Evolutionary conservation across 2,329 filamentous ascomycete species (phyloP).

Genomic region (Colletotrichum somersetense): DNA sequence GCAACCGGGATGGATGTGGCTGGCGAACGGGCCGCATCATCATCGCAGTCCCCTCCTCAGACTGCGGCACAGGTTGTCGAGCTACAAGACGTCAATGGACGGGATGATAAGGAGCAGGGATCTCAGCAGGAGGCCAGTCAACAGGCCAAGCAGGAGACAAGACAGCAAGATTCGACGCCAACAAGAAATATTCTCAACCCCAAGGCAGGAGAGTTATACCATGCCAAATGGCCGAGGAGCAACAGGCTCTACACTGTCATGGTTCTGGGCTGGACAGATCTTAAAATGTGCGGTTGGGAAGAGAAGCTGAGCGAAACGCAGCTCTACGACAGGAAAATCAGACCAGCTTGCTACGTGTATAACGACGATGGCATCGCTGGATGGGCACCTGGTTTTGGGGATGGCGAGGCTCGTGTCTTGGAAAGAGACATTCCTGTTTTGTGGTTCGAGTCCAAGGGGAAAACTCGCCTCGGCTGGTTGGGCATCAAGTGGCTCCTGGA

Average conservation of each 20-base stretch:
- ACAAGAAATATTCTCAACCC: constrained; percentile 36
- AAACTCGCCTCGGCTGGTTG: constrained; percentile 36
- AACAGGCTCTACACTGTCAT: constrained; percentile 40
- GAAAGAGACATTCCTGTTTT: constrained; percentile 41
- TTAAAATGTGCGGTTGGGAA: constrained; percentile 32
- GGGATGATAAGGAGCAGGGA: constrained; percentile 1
- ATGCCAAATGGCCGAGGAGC: constrained; percentile 38
- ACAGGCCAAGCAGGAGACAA: neutral
- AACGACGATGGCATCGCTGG: constrained; percentile 38
- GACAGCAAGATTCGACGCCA: neutral
- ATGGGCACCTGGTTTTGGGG: constrained; percentile 41
- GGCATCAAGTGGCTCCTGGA: constrained; percentile 16
- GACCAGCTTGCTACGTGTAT: constrained; percentile 39
- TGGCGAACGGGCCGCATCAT: neutral
- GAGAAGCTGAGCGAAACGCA: constrained; percentile 28
- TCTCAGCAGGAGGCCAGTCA: neutral
- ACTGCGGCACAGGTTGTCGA: neutral
- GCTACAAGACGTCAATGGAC: neutral
- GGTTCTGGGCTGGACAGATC: constrained; percentile 42
- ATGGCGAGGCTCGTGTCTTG: constrained; percentile 34
- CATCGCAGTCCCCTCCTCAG: neutral
- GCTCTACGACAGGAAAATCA: constrained; percentile 23
- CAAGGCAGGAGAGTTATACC: constrained; percentile 41
- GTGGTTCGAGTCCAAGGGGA: constrained; percentile 43
- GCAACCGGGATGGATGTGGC: neutral